phyloP scores from a whole-genome alignment of 768 basidiomycete genomes.

The Amanita exitialis region DNA sequence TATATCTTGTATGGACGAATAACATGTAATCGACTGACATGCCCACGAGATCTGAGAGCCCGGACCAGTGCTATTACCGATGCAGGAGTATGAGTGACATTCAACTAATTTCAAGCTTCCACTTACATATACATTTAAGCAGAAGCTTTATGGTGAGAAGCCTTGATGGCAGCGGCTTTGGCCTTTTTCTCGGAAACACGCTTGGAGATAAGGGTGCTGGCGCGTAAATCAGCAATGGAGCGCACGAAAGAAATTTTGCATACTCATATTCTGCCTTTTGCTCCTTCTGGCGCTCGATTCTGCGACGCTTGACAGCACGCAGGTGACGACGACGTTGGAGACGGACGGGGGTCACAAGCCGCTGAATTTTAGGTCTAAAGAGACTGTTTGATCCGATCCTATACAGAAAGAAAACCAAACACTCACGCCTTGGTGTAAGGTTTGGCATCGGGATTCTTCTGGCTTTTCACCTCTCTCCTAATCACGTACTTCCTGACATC shows the following conservation, averaged over 20 bases:
- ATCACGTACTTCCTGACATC: conserved; percentile 98
- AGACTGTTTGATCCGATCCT: neutral
- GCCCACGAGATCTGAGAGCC: neutral
- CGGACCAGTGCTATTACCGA: neutral
- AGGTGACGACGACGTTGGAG: conserved; percentile 96
- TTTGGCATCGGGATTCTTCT: conserved; percentile 86
- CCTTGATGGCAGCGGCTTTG: conserved; percentile 82
- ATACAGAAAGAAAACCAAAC: neutral
- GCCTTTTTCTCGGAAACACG: conserved; percentile 91
- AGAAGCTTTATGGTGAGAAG: conserved; percentile 45
- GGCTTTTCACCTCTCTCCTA: conserved; percentile 78
- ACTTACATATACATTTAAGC: neutral
- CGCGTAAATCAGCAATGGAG: neutral
- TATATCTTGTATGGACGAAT: neutral
- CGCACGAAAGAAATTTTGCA: conserved; percentile 15
- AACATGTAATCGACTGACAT: neutral
- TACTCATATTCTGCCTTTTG: conserved; percentile 92
- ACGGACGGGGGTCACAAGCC: conserved; percentile 89
- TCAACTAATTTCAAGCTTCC: neutral
- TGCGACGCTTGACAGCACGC: conserved; percentile 77
- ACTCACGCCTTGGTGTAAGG: conserved; percentile 95
- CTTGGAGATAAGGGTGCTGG: conserved; percentile 68
- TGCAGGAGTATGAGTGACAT: neutral
- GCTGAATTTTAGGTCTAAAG: conserved; percentile 87
- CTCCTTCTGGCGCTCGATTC: conserved; percentile 87